A percentile compares a stretch with the other conserved stretches of the same genome.
phyloP scores from a whole-genome alignment of 2,329 filamentous ascomycete genomes.

The Fusarium sp. region DNA sequence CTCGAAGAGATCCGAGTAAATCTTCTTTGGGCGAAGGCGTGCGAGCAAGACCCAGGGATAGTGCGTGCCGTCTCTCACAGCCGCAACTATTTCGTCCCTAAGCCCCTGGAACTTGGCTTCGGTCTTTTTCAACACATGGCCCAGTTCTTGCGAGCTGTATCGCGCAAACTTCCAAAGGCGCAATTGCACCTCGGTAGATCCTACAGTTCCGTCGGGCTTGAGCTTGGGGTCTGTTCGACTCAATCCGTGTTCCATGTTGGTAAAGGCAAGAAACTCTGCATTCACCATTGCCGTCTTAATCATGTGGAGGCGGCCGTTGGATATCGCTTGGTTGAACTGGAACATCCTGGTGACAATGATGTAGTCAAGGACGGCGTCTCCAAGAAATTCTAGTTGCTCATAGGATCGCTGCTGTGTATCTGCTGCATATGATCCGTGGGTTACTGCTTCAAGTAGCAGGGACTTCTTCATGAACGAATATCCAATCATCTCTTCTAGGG shows the following conservation, averaged over 20 bases:
- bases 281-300: constrained; percentile 84
- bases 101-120: constrained; percentile 61
- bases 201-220: constrained; percentile 31
- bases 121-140: constrained; percentile 58
- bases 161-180: constrained; percentile 79
- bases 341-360: constrained; percentile 77
- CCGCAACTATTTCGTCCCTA: constrained; percentile 61
- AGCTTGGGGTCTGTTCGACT: constrained; percentile 41
- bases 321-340: constrained; percentile 55
- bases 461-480: constrained; percentile 77
- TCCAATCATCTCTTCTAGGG: constrained; percentile 75
- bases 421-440: constrained; percentile 74
- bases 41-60: constrained; percentile 85
- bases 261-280: constrained; percentile 81
- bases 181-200: constrained; percentile 43
- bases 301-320: constrained; percentile 76
- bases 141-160: constrained; percentile 64
- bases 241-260: constrained; percentile 67
- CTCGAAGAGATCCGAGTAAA: constrained; percentile 87
- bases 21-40: constrained; percentile 76
- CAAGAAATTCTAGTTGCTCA: constrained; percentile 88
- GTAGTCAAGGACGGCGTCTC: constrained; percentile 86
- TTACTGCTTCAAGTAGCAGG: constrained; percentile 82
- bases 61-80: constrained; percentile 61
- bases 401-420: constrained; percentile 58